phyloP scores from a whole-genome alignment of 495 filamentous ascomycete genomes.

The Penicillium soppii region DNA sequence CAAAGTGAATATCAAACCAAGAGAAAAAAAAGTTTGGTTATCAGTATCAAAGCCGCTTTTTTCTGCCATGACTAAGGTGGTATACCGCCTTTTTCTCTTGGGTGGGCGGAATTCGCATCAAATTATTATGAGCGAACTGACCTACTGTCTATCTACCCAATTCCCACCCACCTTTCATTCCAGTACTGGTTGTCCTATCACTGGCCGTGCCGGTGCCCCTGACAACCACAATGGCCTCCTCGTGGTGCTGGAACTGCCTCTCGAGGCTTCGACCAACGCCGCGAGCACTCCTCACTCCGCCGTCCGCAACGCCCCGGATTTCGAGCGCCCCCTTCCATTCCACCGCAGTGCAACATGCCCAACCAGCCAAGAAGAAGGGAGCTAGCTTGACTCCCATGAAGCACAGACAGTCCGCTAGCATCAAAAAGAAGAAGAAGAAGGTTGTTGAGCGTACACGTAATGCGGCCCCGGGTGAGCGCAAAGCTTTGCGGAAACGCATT shows the following conservation, averaged over 20 bases:
- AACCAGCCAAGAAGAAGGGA: constrained; percentile 39
- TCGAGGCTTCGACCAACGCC: constrained; percentile 49
- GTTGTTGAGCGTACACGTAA: constrained; percentile 41
- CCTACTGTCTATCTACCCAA: constrained; percentile 5
- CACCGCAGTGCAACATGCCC: constrained; percentile 36
- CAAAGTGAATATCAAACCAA: constrained; percentile 1
- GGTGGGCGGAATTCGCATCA: constrained; percentile 27
- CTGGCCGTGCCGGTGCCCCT: constrained; percentile 38
- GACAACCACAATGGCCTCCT: constrained; percentile 59
- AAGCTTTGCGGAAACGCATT: constrained; percentile 81
- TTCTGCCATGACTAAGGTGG: constrained; percentile 32
- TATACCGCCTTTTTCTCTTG: constrained; percentile 23
- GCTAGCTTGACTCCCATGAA: constrained; percentile 23
- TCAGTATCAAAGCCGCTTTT: constrained; percentile 20
- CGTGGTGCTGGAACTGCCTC: constrained; percentile 68
- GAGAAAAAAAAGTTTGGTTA: constrained; percentile 30
- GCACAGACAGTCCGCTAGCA: constrained; percentile 40
- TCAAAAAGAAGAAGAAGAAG: constrained; percentile 50
- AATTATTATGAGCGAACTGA: constrained; percentile 30
- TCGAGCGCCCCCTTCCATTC: constrained; percentile 48
- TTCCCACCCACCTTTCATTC: constrained; percentile 25
- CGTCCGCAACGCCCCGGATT: constrained; percentile 32
- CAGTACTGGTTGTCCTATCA: constrained; percentile 33
- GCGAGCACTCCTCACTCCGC: constrained; percentile 39
- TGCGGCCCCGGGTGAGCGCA: constrained; percentile 75